Evolutionary conservation across 805 yeast genomes (phyloP).

Genomic region (Yarrowia phangngaensis): DNA sequence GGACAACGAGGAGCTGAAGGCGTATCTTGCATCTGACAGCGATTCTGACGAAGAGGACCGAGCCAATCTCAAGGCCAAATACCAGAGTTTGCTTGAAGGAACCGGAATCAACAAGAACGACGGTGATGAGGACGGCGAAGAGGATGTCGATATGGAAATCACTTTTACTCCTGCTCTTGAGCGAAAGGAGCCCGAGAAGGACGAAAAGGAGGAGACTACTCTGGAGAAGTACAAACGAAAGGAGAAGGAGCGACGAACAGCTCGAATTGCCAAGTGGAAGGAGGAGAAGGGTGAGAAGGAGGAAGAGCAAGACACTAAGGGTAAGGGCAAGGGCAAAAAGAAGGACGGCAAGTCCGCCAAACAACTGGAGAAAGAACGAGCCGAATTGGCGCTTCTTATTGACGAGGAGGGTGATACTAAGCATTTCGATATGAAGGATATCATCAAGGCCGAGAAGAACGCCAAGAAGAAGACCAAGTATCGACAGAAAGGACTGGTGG

Average conservation of each 20-base stretch:
- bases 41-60: conserved; percentile 48
- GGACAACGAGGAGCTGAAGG: conserved; percentile 36
- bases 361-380: conserved; percentile 42
- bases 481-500: conserved; percentile 43
- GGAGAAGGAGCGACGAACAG: conserved; percentile 51
- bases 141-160: conserved; percentile 83
- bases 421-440: conserved; percentile 78
- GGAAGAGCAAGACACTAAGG: conserved; percentile 31
- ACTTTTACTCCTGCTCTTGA: conserved; percentile 92
- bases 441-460: conserved; percentile 69
- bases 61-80: conserved; percentile 50
- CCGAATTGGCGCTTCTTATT: conserved; percentile 70
- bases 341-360: too few relatives aligned
- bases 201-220: conserved; percentile 42
- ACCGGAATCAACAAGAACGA: conserved; percentile 25
- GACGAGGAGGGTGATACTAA: conserved; percentile 45
- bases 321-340: conserved; percentile 28
- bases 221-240: conserved; percentile 48
- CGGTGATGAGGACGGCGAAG: conserved; percentile 22
- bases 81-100: conserved; percentile 47
- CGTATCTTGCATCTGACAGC: conserved; percentile 79
- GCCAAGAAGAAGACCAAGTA: conserved; percentile 45
- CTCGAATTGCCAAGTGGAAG: conserved; percentile 74
- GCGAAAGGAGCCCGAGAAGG: too few relatives aligned
- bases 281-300: conserved; percentile 61